Evolutionary conservation across 306 rosid genomes (phyloP).

Genomic region (Psophocarpus tetragonolobus): DNA sequence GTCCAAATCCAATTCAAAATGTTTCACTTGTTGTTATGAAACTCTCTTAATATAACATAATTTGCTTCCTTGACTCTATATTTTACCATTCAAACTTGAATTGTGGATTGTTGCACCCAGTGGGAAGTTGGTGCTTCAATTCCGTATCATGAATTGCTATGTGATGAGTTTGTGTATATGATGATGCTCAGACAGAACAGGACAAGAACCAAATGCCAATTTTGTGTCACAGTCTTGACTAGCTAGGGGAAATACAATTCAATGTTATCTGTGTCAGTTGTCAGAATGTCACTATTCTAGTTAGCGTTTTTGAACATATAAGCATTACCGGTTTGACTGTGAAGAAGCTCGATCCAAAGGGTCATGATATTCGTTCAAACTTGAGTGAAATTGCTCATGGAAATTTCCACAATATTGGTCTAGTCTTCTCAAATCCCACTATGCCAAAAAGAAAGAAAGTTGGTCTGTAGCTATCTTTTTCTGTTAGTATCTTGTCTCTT

Average conservation of each 20-base stretch:
- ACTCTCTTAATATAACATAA: background rate
- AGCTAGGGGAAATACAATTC: background rate
- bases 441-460: background rate
- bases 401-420: constrained; percentile 30
- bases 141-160: constrained; percentile 33
- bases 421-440: constrained; percentile 33
- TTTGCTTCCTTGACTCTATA: background rate
- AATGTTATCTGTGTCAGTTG: constrained; percentile 5
- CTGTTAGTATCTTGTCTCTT: background rate
- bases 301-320: constrained; percentile 51
- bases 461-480: background rate
- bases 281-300: constrained; percentile 35
- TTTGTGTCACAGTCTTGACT: constrained; percentile 20
- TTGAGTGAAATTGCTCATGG: background rate
- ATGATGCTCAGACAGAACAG: constrained; percentile 8
- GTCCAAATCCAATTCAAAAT: constrained; percentile 18
- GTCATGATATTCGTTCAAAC: constrained; percentile 5
- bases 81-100: constrained; percentile 40
- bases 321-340: constrained; percentile 38
- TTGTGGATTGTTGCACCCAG: constrained; percentile 30
- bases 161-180: background rate
- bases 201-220: constrained; percentile 24
- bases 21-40: constrained; percentile 7
- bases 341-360: background rate
- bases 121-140: constrained; percentile 21